A percentile compares a stretch with the other conserved stretches of the same genome.
Evolutionary conservation across 2,329 filamentous ascomycete species (phyloP).

Genomic region (Gnomoniopsis sp.): DNA sequence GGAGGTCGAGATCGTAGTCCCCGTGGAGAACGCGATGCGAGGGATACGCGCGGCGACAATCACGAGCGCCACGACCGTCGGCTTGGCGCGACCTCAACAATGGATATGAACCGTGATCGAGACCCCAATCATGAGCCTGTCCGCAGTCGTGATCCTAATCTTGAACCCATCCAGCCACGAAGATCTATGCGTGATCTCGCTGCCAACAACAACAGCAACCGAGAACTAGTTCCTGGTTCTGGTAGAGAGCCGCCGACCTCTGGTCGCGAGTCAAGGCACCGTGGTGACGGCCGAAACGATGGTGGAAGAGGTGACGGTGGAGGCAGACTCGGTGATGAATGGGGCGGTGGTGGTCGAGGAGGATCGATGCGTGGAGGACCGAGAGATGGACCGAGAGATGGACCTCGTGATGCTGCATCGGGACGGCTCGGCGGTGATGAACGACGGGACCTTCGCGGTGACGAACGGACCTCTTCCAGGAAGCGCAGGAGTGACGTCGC

Average conservation of each 20-base stretch:
- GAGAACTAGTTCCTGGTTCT: slow-evolving; percentile 22
- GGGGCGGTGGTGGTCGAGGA: slow-evolving; percentile 31
- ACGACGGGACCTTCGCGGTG: slow-evolving; percentile 33
- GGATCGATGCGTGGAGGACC: slow-evolving; percentile 32
- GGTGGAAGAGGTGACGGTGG: slow-evolving; percentile 24
- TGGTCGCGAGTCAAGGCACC: slow-evolving; percentile 28
- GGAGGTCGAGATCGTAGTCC: slow-evolving; percentile 48
- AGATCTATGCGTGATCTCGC: slow-evolving; percentile 24
- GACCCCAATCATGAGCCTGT: slow-evolving; percentile 22
- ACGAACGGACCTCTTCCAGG: slow-evolving; percentile 28
- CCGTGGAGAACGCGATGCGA: slow-evolving; percentile 42
- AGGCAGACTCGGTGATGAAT: slow-evolving; percentile 30
- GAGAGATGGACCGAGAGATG: slow-evolving; percentile 33
- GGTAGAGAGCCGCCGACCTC: slow-evolving; percentile 24
- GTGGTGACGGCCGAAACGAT: slow-evolving; percentile 25
- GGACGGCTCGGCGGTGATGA: slow-evolving; percentile 25
- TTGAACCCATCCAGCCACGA: slow-evolving; percentile 22
- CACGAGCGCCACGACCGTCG: slow-evolving; percentile 44
- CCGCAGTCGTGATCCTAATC: slow-evolving; percentile 22
- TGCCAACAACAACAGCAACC: slow-evolving; percentile 17
- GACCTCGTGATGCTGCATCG: slow-evolving; percentile 28
- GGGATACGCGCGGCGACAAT: slow-evolving; percentile 28
- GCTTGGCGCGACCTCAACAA: slow-evolving; percentile 25
- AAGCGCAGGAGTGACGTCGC: slow-evolving; percentile 48
- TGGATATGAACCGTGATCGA: slow-evolving; percentile 22